Base-by-base conservation (phyloP, 2,329 filamentous ascomycete genomes). In the Cercospora canescens region DNA sequence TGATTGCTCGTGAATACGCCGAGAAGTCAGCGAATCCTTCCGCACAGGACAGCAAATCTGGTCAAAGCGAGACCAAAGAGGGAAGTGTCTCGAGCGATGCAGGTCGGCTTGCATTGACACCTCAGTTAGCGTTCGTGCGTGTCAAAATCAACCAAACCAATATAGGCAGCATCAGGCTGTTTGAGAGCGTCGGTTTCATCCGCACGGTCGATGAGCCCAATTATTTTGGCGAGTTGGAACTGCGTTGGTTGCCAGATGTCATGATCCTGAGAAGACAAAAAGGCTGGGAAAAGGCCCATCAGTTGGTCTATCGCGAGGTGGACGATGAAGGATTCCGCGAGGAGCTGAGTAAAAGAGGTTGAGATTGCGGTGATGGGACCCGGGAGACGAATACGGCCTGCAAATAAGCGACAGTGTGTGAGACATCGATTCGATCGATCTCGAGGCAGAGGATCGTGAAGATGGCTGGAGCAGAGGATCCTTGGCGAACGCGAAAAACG, bases 141-240 rank as follows among this genome's bases (percentile, higher is more conserved):
- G 89, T 87, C 37, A 90, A 89, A 78, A 89, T 91, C 73, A 82
- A 84, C 2, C 75, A 84, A 65, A 78, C 76, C 9, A 91, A 91
- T 78, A 67, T 63, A 32, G 77, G 81, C 24, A 90, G 88, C 73
- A 79, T 90, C 62, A 76, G 75, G 8, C 75, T 91, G 18, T 91
- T 91, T 76, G 84, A 88, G 71, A 82, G 82, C 34, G 69, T 88
- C 11, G 85, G 86, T 0, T 91, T 91, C 75, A 70, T 72, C 62
- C 85, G 81, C 74, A 78, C 82, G 8, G 75, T 75, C 0, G 81
- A 80, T 26, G 78, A 64, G 54, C 80, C 85, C 28, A 91, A 89
- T 76, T 90, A 87, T 76, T 91, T 91, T 81, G 88, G 88, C 0
- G 89, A 91, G 76, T 79, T 89, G 67, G 89, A 91, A 77, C 73